phyloP scores from a whole-genome alignment of 495 filamentous ascomycete species.

The Aspergillus asperescens region DNA sequence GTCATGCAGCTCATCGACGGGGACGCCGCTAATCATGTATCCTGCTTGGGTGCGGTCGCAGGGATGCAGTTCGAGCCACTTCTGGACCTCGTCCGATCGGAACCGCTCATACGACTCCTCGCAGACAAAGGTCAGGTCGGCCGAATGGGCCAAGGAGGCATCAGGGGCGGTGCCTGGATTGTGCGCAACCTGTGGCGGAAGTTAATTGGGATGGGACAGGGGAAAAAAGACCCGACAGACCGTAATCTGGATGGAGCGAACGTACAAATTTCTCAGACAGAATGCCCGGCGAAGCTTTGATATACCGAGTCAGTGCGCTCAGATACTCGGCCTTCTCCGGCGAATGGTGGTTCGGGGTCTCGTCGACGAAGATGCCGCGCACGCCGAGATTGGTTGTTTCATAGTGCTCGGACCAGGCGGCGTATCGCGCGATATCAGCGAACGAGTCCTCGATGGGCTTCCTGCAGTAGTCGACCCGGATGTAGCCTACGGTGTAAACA shows the following conservation, averaged over 20 bases:
- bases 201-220: not conserved
- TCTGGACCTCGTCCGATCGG: slow-evolving; percentile 14
- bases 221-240: not conserved
- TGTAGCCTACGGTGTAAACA: slow-evolving; percentile 18
- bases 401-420: slow-evolving; percentile 10
- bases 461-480: slow-evolving; percentile 18
- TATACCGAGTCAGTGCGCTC: not conserved
- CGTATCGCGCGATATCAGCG: slow-evolving; percentile 17
- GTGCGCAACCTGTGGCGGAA: slow-evolving; percentile 11
- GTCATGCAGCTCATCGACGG: not conserved
- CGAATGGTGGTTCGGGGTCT: slow-evolving; percentile 15
- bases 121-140: slow-evolving; percentile 15
- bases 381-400: slow-evolving; percentile 9
- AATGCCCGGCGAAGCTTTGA: slow-evolving; percentile 6
- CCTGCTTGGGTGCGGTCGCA: slow-evolving; percentile 8
- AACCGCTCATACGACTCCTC: slow-evolving; percentile 16
- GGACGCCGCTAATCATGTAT: slow-evolving; percentile 13
- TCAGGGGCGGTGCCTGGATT: slow-evolving; percentile 19
- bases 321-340: slow-evolving; percentile 8
- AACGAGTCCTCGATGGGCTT: slow-evolving; percentile 10
- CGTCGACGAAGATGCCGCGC: slow-evolving; percentile 18
- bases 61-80: slow-evolving; percentile 1
- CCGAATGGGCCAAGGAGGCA: not conserved
- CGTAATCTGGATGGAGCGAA: not conserved
- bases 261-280: slow-evolving; percentile 10